A percentile compares a stretch with the other conserved stretches of the same genome.
These are phyloP conservation scores for Apiospora koreana DNA, from an alignment of 2,329 filamentous ascomycete genomes.

Conservation along the genomic window DNA sequence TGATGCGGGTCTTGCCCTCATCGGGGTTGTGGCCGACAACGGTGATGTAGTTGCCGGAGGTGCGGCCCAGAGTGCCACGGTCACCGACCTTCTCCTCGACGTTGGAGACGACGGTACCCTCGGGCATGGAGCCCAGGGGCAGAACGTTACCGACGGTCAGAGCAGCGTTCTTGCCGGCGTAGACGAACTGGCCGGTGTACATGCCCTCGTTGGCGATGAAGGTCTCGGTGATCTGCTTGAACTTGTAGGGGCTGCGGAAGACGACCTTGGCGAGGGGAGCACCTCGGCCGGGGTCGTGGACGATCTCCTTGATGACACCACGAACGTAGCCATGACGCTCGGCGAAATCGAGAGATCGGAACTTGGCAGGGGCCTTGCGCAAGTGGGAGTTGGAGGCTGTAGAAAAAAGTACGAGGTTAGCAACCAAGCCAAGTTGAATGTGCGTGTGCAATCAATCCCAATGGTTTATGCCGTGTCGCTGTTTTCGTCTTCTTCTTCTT, in stretches of 20 bases:
- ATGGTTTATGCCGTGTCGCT: not conserved
- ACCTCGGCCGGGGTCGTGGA: constrained; percentile 98
- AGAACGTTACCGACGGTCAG: constrained; percentile 98
- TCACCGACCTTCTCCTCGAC: constrained; percentile 99
- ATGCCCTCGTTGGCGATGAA: constrained; percentile 99
- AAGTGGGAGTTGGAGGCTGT: constrained; percentile 81
- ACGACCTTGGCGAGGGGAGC: constrained; percentile 94
- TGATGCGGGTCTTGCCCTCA: constrained; percentile 99
- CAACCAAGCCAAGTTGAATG: not conserved
- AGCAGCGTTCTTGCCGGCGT: constrained; percentile 97
- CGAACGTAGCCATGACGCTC: constrained; percentile 98
- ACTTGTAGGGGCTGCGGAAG: constrained; percentile 98
- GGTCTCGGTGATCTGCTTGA: constrained; percentile 96
- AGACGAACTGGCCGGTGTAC: constrained; percentile 99
- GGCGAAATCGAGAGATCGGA: constrained; percentile 94
- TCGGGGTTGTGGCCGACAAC: constrained; percentile 97
- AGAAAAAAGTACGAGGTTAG: constrained; percentile 18
- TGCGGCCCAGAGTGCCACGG: constrained; percentile 93
- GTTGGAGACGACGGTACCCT: constrained; percentile 99
- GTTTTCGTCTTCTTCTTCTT: no score
- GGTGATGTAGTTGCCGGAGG: constrained; percentile 99
- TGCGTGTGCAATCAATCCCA: not conserved
- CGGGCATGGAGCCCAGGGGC: constrained; percentile 88
- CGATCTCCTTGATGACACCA: constrained; percentile 97
- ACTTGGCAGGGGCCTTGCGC: constrained; percentile 93